Percentiles rank a stretch among this genome's conserved stretches.
These are phyloP conservation scores for Leccinum subtestaceum DNA, from an alignment of 768 basidiomycete species.

Conservation along the genomic window DNA sequence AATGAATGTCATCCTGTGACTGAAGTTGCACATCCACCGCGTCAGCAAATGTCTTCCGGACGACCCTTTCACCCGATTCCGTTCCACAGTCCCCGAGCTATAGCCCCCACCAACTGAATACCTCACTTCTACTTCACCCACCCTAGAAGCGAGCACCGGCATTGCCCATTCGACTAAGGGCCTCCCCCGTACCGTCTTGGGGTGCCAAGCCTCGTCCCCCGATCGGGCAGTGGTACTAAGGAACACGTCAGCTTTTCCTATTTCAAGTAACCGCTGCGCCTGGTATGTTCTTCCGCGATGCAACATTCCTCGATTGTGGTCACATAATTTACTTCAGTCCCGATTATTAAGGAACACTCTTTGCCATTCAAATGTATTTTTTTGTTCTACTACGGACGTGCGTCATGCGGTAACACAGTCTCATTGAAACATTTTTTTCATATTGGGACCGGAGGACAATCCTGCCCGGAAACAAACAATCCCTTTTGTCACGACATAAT, in stretches of 20 bases:
- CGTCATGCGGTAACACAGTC: constrained; percentile 20
- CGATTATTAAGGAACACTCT: constrained; percentile 32
- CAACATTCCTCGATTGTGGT: constrained; percentile 26
- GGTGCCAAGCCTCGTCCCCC: constrained; percentile 23
- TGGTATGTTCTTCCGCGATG: constrained; percentile 28
- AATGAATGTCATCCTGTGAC: constrained; percentile 37
- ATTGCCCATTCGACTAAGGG: constrained; percentile 34
- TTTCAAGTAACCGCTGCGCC: constrained; percentile 24
- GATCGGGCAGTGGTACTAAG: constrained; percentile 14
- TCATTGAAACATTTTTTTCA: constrained; percentile 32
- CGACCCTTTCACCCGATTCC: constrained; percentile 32
- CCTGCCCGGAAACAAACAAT: constrained; percentile 27
- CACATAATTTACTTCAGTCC: constrained; percentile 23
- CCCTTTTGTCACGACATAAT: constrained; percentile 17
- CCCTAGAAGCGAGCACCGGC: constrained; percentile 22
- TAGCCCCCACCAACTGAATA: constrained; percentile 24
- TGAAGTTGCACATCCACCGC: constrained; percentile 7
- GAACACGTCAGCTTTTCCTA: constrained; percentile 14
- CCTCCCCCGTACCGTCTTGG: constrained; percentile 16
- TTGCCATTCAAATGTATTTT: constrained; percentile 20
- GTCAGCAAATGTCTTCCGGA: constrained; percentile 27
- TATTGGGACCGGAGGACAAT: constrained; percentile 22
- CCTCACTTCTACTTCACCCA: constrained; percentile 17
- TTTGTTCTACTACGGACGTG: constrained; percentile 25
- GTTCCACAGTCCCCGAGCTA: constrained; percentile 29